Evolutionary conservation across 495 filamentous ascomycete genomes (phyloP).

Genomic region (Acidiella bohemica): DNA sequence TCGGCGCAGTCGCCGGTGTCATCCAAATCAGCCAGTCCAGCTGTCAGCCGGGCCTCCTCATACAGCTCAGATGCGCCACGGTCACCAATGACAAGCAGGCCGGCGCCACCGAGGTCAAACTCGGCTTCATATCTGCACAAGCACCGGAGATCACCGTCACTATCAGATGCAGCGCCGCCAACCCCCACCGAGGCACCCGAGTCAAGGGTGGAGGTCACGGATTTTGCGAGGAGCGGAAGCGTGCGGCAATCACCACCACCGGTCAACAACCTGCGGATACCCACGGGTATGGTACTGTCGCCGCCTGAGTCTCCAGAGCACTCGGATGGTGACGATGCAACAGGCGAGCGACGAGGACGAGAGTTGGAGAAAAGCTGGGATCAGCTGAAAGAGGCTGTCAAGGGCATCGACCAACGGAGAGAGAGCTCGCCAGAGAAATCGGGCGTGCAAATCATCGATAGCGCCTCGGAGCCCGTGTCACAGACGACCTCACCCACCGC

Average conservation of each 20-base stretch:
- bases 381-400: constrained; percentile 72
- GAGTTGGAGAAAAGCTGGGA: constrained; percentile 47
- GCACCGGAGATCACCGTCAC: constrained; percentile 51
- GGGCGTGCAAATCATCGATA: neutral
- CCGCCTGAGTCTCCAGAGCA: constrained; percentile 69
- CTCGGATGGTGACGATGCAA: constrained; percentile 65
- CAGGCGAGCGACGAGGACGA: constrained; percentile 34
- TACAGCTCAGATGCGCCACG: constrained; percentile 26
- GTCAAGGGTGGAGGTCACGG: constrained; percentile 17
- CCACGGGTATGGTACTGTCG: constrained; percentile 68
- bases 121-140: constrained; percentile 63
- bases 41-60: constrained; percentile 42
- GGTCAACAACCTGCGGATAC: constrained; percentile 54
- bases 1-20: constrained; percentile 66
- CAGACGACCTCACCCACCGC: constrained; percentile 22
- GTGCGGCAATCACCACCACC: constrained; percentile 72
- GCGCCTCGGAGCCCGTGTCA: constrained; percentile 8
- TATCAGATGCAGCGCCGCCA: constrained; percentile 27
- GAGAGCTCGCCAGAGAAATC: constrained; percentile 42
- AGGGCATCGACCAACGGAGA: constrained; percentile 57
- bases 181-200: constrained; percentile 29
- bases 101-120: constrained; percentile 58
- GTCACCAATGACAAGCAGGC: constrained; percentile 27
- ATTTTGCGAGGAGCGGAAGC: constrained; percentile 26
- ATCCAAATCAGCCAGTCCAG: constrained; percentile 50